Evolutionary conservation across 1,284 basidiomycete genomes (phyloP).

Genomic region (Ganoderma leucocontextum): DNA sequence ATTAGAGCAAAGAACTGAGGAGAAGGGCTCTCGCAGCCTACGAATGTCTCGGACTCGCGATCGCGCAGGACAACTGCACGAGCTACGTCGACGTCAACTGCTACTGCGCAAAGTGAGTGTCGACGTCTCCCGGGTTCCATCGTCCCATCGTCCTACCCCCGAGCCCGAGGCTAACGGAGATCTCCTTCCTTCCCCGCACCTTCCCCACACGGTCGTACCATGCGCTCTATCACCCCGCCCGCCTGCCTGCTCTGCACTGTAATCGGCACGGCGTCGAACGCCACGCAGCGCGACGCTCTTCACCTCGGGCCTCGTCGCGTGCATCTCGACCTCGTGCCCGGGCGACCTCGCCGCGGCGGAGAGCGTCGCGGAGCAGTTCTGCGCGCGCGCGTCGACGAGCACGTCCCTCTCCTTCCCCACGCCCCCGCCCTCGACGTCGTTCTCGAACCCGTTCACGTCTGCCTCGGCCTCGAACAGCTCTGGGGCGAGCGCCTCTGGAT

Average conservation of each 20-base stretch:
- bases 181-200: background rate
- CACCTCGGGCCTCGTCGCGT: slow-evolving; percentile 31
- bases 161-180: background rate
- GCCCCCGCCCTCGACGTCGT: slow-evolving; percentile 21
- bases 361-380: slow-evolving; percentile 42
- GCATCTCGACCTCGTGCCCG: slow-evolving; percentile 37
- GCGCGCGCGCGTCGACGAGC: slow-evolving; percentile 40
- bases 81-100: slow-evolving; percentile 42
- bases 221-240: background rate
- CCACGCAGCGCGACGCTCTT: slow-evolving; percentile 30
- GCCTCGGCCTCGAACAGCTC: slow-evolving; percentile 1
- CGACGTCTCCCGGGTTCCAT: background rate
- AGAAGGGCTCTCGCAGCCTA: slow-evolving; percentile 30
- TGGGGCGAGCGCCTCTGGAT: background rate
- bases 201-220: background rate
- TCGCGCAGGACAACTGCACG: slow-evolving; percentile 37
- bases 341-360: slow-evolving; percentile 39
- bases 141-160: background rate
- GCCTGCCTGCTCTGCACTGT: too few species aligned
- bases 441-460: slow-evolving; percentile 31
- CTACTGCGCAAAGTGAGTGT: slow-evolving; percentile 41
- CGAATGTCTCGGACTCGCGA: slow-evolving; percentile 38
- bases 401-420: slow-evolving; percentile 43
- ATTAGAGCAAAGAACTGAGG: slow-evolving; percentile 8
- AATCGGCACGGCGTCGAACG: background rate